Percentiles rank a stretch among this genome's conserved stretches.
phyloP scores from a whole-genome alignment of 176 grass and related monocot genomes.

The bread wheat (Triticum aestivum) region IWGSC_CS_RefSeq_v2.1 NC_057810.1:239088963-239089462 shows the following conservation, averaged over 20 bases:
- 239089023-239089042: not conserved
- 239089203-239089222: constrained; percentile 65
- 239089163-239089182: constrained; percentile 91
- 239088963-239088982: not conserved
- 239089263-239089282: constrained; percentile 53
- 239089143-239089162: constrained; percentile 44
- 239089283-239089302: constrained; percentile 20
- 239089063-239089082: too few relatives aligned
- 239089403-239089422: constrained; percentile 87
- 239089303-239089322: constrained; percentile 25
- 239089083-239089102: too few relatives aligned
- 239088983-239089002: not conserved
- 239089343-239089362: constrained; percentile 60
- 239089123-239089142: not conserved
- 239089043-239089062: too few relatives aligned
- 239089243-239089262: constrained; percentile 67
- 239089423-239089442: constrained; percentile 58
- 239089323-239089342: not conserved
- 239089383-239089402: constrained; percentile 80
- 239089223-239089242: constrained; percentile 64
- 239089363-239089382: constrained; percentile 53
- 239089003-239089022: not conserved
- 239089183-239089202: constrained; percentile 74
- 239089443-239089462: constrained; percentile 52
- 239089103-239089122: too few relatives aligned